Base-by-base conservation (phyloP, 2,329 filamentous ascomycete species). In the Exophiala spinifera region DNA sequence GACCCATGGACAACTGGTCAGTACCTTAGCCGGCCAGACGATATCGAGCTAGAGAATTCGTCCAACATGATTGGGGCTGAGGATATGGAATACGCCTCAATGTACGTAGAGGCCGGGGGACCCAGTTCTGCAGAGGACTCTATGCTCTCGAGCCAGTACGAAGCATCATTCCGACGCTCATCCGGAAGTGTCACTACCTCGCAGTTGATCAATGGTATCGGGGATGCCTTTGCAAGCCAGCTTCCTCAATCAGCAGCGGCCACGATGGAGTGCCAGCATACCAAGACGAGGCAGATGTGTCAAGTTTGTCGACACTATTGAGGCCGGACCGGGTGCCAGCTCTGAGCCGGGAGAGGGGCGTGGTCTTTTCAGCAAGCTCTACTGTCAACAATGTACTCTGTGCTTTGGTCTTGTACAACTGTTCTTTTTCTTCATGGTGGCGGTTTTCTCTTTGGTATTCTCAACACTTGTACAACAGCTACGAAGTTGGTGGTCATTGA, bases 31-130 rank as follows among this genome's bases (percentile, higher is more conserved):
- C 37, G 28, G 15, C n/a, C 25, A 11, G 31, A 51, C 23, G 47
- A 47, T 15, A 34, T 47, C 15, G 50, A 33, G 15, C 46, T 28
- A 15, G 47, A 46, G 17, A 49, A 57, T 37, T 53, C 55, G 19
- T 57, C 55, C 6, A 46, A 47, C 28, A 57, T 57, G 55, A 39
- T 57, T 33, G 25, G 46, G 5, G 28, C 44, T 3, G 55, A 48
- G 14, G 20, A 45, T 21, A 46, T 57, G 36, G 36, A 47, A 3
- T 36, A 45, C 31, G 51, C 48, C 43, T 54, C 46, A 11, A n/a
- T 49, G 20, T 37, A 47, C 23, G 31, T 37, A 7, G 46, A 47
- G 14, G 20, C n/a, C 8, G 25, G 44, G 13, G 46, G 47, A 17
- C 19, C 11, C 28, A 48, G 36, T 39, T 37, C 17, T 23, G 51